Evolutionary conservation across 805 yeast species (phyloP), one percentile per base, ranked within the genome.

Genomic region (Suhomyces emberorum): DNA sequence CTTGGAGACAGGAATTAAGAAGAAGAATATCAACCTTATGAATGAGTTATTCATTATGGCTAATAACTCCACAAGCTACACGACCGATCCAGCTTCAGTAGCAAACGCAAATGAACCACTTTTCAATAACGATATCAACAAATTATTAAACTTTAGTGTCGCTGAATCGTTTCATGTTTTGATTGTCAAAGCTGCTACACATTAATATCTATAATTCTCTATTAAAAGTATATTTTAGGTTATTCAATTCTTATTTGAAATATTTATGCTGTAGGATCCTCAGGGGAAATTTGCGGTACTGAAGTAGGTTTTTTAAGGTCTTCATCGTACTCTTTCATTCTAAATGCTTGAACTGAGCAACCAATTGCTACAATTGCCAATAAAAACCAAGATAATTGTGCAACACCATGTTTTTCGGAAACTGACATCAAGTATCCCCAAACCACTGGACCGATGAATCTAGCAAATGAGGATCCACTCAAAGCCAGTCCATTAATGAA

Each of bases 401-500:
- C 63, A 14, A 51, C 35, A 4, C 50, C 43, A 9, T 47, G 38
- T 9, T 39, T 38, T 35, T 63, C 65, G 15, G 51, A 52, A 18
- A 45, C 48, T 2, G 69, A 51, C 43, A 65, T 63, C 19, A 66
- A 40, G 18, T 48, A 59, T 4, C 84, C 84, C 79, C 81, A 77
- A 1, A 62, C 21, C 6, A 77, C 51, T 0, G 85, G 86, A 3
- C 78, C 84, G 1, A 72, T 30, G 35, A 73, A 77, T 44, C 85
- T 58, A 1, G 83, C 81, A 23, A 73, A 54, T 1, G 85, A 70
- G 14, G 73, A 57, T 25, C 71, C 63, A 27, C 79, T 70, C 52
- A 78, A 68, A 3, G 79, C 65, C 12, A 76, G 66, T 10, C 81
- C 80, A 49, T 80, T 80, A 38, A 80, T 69, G 46, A 75, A 69